These are phyloP conservation scores for Auriscalpium microsporum DNA, from an alignment of 768 basidiomycete genomes.

Conservation along the genomic window DNA sequence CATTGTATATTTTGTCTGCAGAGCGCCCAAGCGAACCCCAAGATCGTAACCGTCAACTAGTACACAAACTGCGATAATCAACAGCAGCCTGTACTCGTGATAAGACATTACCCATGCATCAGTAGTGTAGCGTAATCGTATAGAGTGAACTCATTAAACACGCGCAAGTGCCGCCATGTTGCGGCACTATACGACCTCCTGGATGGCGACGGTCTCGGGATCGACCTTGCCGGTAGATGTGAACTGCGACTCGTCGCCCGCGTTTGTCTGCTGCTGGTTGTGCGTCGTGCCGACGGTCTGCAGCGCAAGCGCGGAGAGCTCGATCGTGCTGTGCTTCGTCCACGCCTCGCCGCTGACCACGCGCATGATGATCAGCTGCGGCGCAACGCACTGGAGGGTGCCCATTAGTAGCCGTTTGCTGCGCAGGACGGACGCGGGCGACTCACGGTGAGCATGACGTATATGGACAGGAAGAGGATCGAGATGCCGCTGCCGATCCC, in stretches of 20 bases:
- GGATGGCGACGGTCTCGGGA: too few relatives aligned
- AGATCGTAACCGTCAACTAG: too few relatives aligned
- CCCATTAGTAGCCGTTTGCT: neutral
- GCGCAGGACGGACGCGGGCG: neutral
- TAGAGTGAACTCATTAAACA: too few relatives aligned
- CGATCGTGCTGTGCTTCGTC: constrained; percentile 2
- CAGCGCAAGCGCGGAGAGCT: neutral
- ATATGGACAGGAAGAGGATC: constrained; percentile 14
- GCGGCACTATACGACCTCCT: too few relatives aligned
- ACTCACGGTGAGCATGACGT: constrained; percentile 15
- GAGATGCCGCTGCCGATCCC: constrained; percentile 9
- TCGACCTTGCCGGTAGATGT: neutral
- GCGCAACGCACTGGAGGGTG: constrained; percentile 10
- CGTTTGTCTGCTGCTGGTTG: neutral
- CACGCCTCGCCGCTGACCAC: constrained; percentile 12
- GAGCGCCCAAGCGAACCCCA: too few relatives aligned
- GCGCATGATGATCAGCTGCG: constrained; percentile 15
- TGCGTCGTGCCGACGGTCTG: neutral
- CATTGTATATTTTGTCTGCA: too few relatives aligned
- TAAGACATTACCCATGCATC: too few relatives aligned
- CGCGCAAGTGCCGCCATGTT: too few relatives aligned
- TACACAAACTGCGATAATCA: too few relatives aligned
- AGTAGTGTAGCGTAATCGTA: too few relatives aligned
- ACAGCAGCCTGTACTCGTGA: too few relatives aligned
- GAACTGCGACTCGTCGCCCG: neutral